phyloP scores from a whole-genome alignment of 257 asterid species.

The Perilla frutescens region DNA sequence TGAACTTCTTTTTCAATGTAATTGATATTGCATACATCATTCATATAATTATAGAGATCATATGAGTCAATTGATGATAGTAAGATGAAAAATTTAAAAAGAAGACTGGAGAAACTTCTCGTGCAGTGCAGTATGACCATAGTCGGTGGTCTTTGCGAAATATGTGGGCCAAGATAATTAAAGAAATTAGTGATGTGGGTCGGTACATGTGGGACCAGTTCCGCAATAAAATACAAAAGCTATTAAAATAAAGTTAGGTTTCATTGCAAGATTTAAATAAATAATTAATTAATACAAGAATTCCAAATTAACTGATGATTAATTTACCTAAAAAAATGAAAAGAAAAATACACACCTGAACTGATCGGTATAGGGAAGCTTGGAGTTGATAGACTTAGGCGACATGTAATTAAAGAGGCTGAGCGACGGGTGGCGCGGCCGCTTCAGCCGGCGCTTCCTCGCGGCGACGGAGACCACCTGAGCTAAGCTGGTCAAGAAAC shows the following conservation, averaged over 20 bases:
- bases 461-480: constrained; percentile 58
- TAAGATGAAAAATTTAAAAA: too few species aligned
- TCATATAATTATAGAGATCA: too few species aligned
- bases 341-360: constrained; percentile 52
- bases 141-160: constrained; percentile 28
- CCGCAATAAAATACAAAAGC: background rate
- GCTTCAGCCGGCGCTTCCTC: constrained; percentile 57
- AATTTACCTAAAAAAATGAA: background rate
- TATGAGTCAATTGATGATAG: too few species aligned
- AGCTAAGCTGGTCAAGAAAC: constrained; percentile 59
- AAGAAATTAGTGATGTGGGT: background rate
- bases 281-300: background rate
- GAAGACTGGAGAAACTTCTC: too few species aligned
- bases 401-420: constrained; percentile 50
- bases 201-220: background rate
- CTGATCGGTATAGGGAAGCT: constrained; percentile 64
- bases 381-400: constrained; percentile 58
- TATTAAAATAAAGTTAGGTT: background rate
- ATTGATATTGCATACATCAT: too few species aligned
- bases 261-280: background rate
- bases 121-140: too few species aligned
- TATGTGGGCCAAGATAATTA: background rate
- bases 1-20: too few species aligned
- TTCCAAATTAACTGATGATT: background rate
- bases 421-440: constrained; percentile 52